A percentile compares a stretch with the other conserved stretches of the same genome.
These are phyloP conservation scores for Metroxylon sagu DNA, from an alignment of 176 grass and related monocot genomes.

Conservation along the genomic window DNA sequence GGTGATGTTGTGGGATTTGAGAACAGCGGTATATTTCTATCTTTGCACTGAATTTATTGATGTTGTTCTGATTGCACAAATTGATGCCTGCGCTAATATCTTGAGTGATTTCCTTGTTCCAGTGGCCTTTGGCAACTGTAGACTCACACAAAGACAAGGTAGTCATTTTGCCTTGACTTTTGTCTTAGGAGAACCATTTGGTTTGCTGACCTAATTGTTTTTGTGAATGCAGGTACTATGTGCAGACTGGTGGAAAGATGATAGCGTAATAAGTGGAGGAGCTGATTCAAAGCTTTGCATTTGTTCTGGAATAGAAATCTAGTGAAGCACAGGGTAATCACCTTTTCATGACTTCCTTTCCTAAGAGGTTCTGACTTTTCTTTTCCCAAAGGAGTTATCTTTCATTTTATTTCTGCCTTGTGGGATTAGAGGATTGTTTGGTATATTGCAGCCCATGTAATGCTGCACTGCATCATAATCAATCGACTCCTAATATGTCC, in stretches of 20 bases:
- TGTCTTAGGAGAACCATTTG: background rate
- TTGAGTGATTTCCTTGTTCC: conserved; percentile 18
- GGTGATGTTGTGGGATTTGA: conserved; percentile 98
- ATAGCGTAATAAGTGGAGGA: conserved; percentile 77
- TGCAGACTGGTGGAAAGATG: conserved; percentile 86
- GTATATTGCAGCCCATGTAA: too few relatives aligned
- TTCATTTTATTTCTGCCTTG: too few relatives aligned
- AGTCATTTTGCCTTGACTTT: background rate
- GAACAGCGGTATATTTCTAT: conserved; percentile 67
- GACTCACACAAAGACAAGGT: conserved; percentile 88
- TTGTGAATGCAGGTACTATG: conserved; percentile 52
- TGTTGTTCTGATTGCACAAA: background rate
- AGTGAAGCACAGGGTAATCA: conserved; percentile 3
- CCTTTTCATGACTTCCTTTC: too few relatives aligned
- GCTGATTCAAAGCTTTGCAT: conserved; percentile 85
- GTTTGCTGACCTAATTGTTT: background rate
- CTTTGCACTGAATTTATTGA: conserved; percentile 12
- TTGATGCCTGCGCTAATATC: background rate
- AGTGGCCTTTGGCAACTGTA: conserved; percentile 80
- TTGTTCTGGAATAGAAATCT: conserved; percentile 57
- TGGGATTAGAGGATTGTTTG: too few relatives aligned
- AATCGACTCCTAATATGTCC: too few relatives aligned
- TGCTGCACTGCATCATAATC: too few relatives aligned
- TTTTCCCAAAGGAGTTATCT: too few relatives aligned
- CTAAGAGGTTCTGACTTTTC: too few relatives aligned